These are phyloP conservation scores for Populus euphratica DNA, from an alignment of 345 rosid species.

Conservation along the genomic window DNA sequence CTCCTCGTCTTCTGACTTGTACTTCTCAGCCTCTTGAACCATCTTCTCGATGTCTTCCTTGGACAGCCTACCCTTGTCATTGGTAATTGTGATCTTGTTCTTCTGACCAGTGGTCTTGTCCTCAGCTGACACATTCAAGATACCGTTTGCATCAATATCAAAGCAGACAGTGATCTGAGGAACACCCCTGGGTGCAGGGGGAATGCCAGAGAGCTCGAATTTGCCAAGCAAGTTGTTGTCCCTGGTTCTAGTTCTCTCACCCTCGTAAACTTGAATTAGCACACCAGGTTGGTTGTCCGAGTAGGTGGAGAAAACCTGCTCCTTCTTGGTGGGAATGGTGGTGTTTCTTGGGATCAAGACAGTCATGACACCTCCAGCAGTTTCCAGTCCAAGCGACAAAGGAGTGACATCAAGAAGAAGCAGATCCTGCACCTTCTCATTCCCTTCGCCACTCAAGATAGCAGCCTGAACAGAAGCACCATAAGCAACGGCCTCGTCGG, in stretches of 20 bases:
- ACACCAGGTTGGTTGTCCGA: conserved; percentile 42
- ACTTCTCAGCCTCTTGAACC: conserved; percentile 30
- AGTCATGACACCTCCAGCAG: conserved; percentile 44
- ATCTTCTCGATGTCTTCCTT: conserved; percentile 32
- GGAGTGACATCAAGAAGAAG: conserved; percentile 38
- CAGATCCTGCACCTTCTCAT: conserved; percentile 37
- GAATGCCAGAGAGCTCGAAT: too few relatives aligned
- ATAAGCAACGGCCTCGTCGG: conserved; percentile 43
- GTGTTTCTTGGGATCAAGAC: conserved; percentile 41
- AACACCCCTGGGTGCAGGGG: too few relatives aligned
- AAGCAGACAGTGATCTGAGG: too few relatives aligned
- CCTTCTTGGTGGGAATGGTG: conserved; percentile 41
- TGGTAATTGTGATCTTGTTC: conserved; percentile 33
- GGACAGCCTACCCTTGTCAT: conserved; percentile 27
- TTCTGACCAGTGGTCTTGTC: conserved; percentile 33
- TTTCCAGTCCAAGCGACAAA: conserved; percentile 34
- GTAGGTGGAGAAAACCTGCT: conserved; percentile 38
- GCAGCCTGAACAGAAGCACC: conserved; percentile 50
- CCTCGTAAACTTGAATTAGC: conserved; percentile 38
- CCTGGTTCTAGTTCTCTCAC: conserved; percentile 38
- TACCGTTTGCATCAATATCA: too few relatives aligned
- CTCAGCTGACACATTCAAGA: conserved; percentile 28
- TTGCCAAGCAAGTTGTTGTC: conserved; percentile 19
- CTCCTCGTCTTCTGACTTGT: conserved; percentile 26
- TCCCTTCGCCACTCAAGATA: conserved; percentile 32